Conservation (phyloP, 192 early-diverging fungal species). For the Backusella luteola region DNA sequence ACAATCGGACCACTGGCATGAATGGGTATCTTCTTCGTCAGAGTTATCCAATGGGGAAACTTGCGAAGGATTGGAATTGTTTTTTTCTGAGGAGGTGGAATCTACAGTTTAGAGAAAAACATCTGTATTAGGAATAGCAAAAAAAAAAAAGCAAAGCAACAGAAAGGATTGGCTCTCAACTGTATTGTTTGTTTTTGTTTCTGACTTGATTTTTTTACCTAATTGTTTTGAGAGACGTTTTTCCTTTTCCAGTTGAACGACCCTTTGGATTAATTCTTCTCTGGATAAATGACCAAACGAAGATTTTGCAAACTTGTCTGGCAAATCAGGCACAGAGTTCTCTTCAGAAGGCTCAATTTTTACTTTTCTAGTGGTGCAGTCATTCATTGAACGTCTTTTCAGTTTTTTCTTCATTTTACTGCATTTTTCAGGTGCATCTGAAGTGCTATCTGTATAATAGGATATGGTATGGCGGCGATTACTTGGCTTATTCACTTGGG, state of each 20-base stretch:
- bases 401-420: neutral
- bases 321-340: neutral
- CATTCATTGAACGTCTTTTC: neutral
- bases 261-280: slow-evolving; percentile 20
- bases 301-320: neutral
- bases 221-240: slow-evolving; percentile 5
- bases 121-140: neutral
- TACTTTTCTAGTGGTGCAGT: neutral
- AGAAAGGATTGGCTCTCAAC: neutral
- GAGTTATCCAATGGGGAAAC: neutral
- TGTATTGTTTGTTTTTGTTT: neutral
- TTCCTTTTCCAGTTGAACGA: slow-evolving; percentile 29
- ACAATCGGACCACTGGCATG: slow-evolving; percentile 18
- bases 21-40: slow-evolving; percentile 8
- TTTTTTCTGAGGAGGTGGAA: neutral
- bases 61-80: neutral
- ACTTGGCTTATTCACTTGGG: neutral
- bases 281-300: slow-evolving; percentile 17
- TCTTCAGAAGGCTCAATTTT: neutral
- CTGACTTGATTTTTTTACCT: slow-evolving; percentile 4
- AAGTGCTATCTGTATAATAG: neutral
- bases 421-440: neutral
- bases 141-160: neutral
- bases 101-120: neutral
- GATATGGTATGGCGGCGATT: neutral